phyloP scores from a whole-genome alignment of 1,284 basidiomycete species.

The Trametes versicolor region DNA sequence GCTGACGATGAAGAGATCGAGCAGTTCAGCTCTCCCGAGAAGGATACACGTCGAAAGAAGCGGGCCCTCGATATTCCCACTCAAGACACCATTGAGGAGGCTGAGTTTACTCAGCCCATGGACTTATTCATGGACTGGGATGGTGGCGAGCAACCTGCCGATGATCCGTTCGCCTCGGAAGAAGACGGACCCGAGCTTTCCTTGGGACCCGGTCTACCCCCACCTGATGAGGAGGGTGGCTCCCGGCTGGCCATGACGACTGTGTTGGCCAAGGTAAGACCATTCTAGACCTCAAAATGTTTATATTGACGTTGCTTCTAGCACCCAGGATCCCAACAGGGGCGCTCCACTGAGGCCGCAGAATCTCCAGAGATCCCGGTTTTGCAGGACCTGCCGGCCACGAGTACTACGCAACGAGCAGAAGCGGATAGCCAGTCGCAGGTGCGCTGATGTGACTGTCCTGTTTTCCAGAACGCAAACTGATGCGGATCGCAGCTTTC shows the following conservation, averaged over 20 bases:
- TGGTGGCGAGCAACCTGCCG: slow-evolving; percentile 25
- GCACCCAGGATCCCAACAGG: slow-evolving; percentile 4
- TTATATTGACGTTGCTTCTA: not conserved
- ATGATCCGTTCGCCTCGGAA: slow-evolving; percentile 3
- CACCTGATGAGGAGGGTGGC: slow-evolving; percentile 11
- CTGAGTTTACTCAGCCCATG: slow-evolving; percentile 24
- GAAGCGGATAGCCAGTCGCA: slow-evolving; percentile 39
- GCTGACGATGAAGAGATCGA: slow-evolving; percentile 35
- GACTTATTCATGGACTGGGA: slow-evolving; percentile 35
- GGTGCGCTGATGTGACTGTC: slow-evolving; percentile 20
- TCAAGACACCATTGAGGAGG: slow-evolving; percentile 28
- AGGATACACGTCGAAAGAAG: slow-evolving; percentile 14
- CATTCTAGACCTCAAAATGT: not conserved
- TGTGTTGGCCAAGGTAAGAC: slow-evolving; percentile 23
- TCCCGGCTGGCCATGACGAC: slow-evolving; percentile 16
- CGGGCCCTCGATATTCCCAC: slow-evolving; percentile 14
- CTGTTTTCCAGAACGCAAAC: too few species aligned
- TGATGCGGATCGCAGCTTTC: not conserved
- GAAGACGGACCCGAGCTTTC: slow-evolving; percentile 24
- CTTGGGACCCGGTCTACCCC: slow-evolving; percentile 23
- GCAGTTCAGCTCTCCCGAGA: slow-evolving; percentile 40
- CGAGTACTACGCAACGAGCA: slow-evolving; percentile 39
- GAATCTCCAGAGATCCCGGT: slow-evolving; percentile 17
- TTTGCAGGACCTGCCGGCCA: slow-evolving; percentile 28
- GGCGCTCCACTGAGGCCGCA: not conserved